These are phyloP conservation scores for Trypanosoma boissoni DNA, from an alignment of 208 protist species.

Conservation along the genomic window DNA sequence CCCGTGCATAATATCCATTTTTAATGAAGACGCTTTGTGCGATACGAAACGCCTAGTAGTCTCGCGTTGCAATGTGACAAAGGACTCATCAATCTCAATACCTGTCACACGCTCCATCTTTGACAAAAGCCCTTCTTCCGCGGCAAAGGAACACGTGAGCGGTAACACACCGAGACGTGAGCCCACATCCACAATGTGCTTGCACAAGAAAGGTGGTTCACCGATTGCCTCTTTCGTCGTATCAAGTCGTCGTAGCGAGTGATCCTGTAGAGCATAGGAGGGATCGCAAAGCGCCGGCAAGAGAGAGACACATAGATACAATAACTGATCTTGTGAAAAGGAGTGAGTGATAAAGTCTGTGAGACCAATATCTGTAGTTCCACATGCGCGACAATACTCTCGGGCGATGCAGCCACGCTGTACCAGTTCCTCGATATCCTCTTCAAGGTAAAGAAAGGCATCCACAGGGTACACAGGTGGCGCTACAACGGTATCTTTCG, in stretches of 20 bases:
- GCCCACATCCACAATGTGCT: constrained; percentile 57
- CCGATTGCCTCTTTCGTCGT: background rate
- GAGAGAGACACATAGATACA: constrained; percentile 72
- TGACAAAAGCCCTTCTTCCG: constrained; percentile 34
- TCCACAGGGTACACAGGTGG: constrained; percentile 66
- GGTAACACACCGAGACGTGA: constrained; percentile 76
- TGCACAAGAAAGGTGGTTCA: constrained; percentile 18
- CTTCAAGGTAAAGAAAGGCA: constrained; percentile 69
- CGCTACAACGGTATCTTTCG: background rate
- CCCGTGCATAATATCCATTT: constrained; percentile 44
- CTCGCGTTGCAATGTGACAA: constrained; percentile 28
- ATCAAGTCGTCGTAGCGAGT: constrained; percentile 3
- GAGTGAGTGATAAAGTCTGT: constrained; percentile 83
- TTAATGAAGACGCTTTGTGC: constrained; percentile 3
- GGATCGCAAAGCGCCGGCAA: constrained; percentile 25
- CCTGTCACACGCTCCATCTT: constrained; percentile 24
- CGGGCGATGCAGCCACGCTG: constrained; percentile 34
- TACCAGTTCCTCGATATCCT: constrained; percentile 66
- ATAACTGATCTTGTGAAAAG: constrained; percentile 76
- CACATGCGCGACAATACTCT: constrained; percentile 72
- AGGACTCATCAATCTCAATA: constrained; percentile 34
- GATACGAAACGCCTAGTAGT: constrained; percentile 29
- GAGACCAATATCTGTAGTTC: constrained; percentile 47
- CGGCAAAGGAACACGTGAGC: constrained; percentile 53
- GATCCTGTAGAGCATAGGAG: background rate